Conservation (phyloP, 2,329 filamentous ascomycete species). For the Trichoderma hamatum region DNA sequence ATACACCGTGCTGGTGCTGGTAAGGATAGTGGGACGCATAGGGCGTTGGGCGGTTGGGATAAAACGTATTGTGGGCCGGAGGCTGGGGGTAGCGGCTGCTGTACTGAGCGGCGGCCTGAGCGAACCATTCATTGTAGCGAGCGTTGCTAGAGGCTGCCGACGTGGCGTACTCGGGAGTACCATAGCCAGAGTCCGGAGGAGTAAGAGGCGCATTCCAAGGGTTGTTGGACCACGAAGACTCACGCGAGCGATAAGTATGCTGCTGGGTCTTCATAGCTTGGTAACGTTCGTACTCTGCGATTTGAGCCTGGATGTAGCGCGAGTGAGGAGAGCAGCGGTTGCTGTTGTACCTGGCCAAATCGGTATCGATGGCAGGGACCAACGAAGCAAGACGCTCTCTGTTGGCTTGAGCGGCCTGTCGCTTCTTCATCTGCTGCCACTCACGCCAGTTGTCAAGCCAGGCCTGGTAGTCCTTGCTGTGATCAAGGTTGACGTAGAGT, state of each 20-base stretch:
- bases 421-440: conserved; percentile 60
- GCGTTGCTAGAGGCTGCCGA: conserved; percentile 58
- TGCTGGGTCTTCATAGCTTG: conserved; percentile 50
- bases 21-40: conserved; percentile 52
- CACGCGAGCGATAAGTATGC: conserved; percentile 47
- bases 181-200: conserved; percentile 64
- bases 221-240: conserved; percentile 49
- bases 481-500: conserved; percentile 82
- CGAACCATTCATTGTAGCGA: conserved; percentile 62
- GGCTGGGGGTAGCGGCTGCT: conserved; percentile 50
- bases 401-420: conserved; percentile 50
- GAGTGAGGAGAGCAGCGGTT: conserved; percentile 44
- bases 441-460: conserved; percentile 65
- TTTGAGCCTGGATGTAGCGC: conserved; percentile 58
- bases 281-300: conserved; percentile 56
- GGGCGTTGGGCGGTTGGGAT: conserved; percentile 45
- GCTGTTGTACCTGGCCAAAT: conserved; percentile 46
- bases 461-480: conserved; percentile 70
- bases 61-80: conserved; percentile 46
- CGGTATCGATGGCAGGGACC: conserved; percentile 52
- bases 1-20: conserved; percentile 48
- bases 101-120: conserved; percentile 48
- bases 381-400: conserved; percentile 55
- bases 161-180: conserved; percentile 61
- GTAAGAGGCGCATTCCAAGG: conserved; percentile 56